Conservation (phyloP, 1,284 basidiomycete genomes). For the Macrocystidia cucumis region DNA sequence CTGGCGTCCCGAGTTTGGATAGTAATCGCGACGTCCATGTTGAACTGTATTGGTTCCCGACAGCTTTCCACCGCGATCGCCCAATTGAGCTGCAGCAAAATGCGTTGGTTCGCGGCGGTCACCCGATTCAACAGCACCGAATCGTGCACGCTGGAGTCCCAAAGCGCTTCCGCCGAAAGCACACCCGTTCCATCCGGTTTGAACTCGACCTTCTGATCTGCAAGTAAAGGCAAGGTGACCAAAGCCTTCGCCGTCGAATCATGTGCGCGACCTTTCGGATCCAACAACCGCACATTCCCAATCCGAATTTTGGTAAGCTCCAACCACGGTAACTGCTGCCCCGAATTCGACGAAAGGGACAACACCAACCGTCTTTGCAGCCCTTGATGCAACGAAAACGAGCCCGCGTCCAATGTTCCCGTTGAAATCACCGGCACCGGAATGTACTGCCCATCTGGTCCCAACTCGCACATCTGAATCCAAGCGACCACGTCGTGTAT, state of each 20-base stretch:
- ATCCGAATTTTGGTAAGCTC: constrained; percentile 72
- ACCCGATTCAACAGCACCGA: constrained; percentile 82
- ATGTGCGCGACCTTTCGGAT: constrained; percentile 76
- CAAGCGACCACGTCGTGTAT: constrained; percentile 85
- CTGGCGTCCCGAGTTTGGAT: constrained; percentile 84
- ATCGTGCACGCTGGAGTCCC: constrained; percentile 94
- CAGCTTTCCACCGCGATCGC: constrained; percentile 80
- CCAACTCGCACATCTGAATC: constrained; percentile 84
- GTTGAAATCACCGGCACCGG: constrained; percentile 81
- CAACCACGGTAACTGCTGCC: constrained; percentile 82
- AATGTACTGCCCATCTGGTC: constrained; percentile 75
- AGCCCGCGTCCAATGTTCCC: constrained; percentile 76
- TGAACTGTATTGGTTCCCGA: constrained; percentile 77
- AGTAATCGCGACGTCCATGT: constrained; percentile 81
- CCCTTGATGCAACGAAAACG: constrained; percentile 89
- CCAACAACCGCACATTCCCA: constrained; percentile 81
- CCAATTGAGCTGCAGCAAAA: constrained; percentile 76
- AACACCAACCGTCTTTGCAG: constrained; percentile 81
- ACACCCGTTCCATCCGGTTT: constrained; percentile 76
- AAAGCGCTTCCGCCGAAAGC: constrained; percentile 67
- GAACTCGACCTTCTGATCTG: constrained; percentile 68
- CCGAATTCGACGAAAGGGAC: constrained; percentile 81
- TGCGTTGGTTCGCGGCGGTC: constrained; percentile 71
- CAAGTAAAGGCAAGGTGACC: constrained; percentile 65
- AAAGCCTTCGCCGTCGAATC: constrained; percentile 63